Conservation (phyloP, 108 stramenopile species). For the Cyclotella choctawhatcheeana region DNA sequence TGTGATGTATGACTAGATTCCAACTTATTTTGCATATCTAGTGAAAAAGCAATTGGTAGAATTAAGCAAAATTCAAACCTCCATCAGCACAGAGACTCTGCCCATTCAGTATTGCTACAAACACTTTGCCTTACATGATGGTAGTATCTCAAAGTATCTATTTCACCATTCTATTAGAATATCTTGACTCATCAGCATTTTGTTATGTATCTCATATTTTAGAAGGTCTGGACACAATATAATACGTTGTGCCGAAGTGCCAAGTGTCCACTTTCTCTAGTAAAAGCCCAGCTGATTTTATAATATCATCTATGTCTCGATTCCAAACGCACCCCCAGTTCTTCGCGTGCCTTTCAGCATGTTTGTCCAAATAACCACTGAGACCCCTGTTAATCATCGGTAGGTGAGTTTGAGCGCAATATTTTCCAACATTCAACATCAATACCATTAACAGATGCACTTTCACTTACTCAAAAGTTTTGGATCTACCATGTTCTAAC, state of each 20-base stretch:
- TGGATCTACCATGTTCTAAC: conserved; percentile 79
- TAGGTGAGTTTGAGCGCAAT: not conserved
- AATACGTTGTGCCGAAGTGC: conserved; percentile 95
- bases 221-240: conserved; percentile 62
- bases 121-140: too few species aligned
- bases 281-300: conserved; percentile 64
- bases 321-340: conserved; percentile 96
- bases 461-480: conserved; percentile 47
- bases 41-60: too few species aligned
- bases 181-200: not conserved
- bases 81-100: too few species aligned
- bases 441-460: not conserved
- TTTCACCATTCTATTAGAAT: not conserved
- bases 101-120: too few species aligned
- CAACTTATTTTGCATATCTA: too few species aligned
- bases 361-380: conserved; percentile 69
- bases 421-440: too few species aligned
- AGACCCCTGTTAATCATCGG: conserved; percentile 28
- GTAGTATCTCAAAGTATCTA: too few species aligned
- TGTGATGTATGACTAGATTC: too few species aligned
- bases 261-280: conserved; percentile 61
- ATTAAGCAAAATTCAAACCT: too few species aligned
- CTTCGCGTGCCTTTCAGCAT: conserved; percentile 81
- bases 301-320: conserved; percentile 78
- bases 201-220: not conserved